Evolutionary conservation across 257 asterid species (phyloP), one percentile per base, ranked within the genome.

Genomic region (Solanum chiquidenum): DNA sequence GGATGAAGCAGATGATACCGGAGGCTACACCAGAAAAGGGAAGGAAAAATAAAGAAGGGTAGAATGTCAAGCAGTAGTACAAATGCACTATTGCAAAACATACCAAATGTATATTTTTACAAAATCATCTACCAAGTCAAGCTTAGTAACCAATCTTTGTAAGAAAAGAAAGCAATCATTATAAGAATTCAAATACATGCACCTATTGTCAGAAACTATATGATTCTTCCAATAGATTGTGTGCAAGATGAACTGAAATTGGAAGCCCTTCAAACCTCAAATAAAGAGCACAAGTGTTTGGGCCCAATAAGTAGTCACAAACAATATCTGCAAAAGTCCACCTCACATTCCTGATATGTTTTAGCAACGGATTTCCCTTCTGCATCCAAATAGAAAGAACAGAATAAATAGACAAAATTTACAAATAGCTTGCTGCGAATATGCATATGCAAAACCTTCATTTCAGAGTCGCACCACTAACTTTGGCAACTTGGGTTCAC

Each of bases 1-100:
- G 99, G 98, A 92, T 97, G 99, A 92, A 97, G 95, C 76, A 97
- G 96, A 89, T 97, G 99, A 88, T 97, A 97, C 84, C 99, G 95
- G 85, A 97, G 98, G 90, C 99, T 97, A 94, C 87, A 7, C 29
- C 92, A 88, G 10, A 87, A 89, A 84, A 82, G 88, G 82, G 69
- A 88, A 69, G 25, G 23, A 25, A 60, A 89, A 23, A 5, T 21
- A 35, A 46, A 73, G 44, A 69, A 87, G 73, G 49, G n/a, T 44
- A 89, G 84, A 75, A 85, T 23, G 66, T 87, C 23, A 52, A 31
- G 77, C 10, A 71, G 12, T 20, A 82, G 52, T 37, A 46, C 60
- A 16, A 6, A 84, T 34, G 33, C 58, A 69, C 62, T 69, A 42
- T 1, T 3, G 3, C 1, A 12, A 11, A 86, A 71, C 1, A 21